Conservation (phyloP, 345 rosid genomes). For the Dipteronia dyeriana region DNA sequence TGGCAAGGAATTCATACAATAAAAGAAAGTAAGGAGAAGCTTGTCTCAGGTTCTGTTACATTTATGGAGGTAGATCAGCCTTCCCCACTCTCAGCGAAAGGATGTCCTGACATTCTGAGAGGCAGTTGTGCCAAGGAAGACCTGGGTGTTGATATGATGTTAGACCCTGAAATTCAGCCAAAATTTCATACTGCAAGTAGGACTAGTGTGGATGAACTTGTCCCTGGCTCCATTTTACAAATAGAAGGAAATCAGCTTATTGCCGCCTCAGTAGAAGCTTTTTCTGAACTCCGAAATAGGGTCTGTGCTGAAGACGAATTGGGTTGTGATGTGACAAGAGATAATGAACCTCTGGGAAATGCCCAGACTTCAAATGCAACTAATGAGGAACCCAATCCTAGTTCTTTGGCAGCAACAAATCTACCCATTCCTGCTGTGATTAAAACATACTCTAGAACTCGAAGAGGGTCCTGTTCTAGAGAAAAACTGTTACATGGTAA, state of each 20-base stretch:
- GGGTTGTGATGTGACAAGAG: conserved; percentile 24
- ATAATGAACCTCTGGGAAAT: conserved; percentile 30
- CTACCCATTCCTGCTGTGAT: conserved; percentile 21
- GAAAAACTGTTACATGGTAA: conserved; percentile 21
- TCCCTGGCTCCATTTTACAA: conserved; percentile 7
- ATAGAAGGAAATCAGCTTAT: conserved; percentile 16
- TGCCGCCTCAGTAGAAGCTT: conserved; percentile 25
- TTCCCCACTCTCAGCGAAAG: conserved; percentile 21
- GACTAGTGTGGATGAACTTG: conserved; percentile 18
- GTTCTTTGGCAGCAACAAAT: conserved; percentile 3
- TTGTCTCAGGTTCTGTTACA: conserved; percentile 25
- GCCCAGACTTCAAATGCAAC: conserved; percentile 17
- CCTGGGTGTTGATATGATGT: conserved; percentile 16
- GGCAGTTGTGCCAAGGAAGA: conserved; percentile 28
- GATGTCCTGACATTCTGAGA: conserved; percentile 19
- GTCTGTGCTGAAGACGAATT: conserved; percentile 27
- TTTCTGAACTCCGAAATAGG: conserved; percentile 29
- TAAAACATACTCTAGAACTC: conserved; percentile 27
- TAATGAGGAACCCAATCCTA: conserved; percentile 31
- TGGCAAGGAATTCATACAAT: conserved; percentile 16
- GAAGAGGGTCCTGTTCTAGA: conserved; percentile 33
- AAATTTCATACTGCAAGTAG: conserved; percentile 10
- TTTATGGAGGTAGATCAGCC: conserved; percentile 31
- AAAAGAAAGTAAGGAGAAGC: conserved; percentile 24
- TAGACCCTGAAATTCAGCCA: conserved; percentile 2